Evolutionary conservation across 306 rosid genomes (phyloP).

Genomic region (Benincasa hispida): DNA sequence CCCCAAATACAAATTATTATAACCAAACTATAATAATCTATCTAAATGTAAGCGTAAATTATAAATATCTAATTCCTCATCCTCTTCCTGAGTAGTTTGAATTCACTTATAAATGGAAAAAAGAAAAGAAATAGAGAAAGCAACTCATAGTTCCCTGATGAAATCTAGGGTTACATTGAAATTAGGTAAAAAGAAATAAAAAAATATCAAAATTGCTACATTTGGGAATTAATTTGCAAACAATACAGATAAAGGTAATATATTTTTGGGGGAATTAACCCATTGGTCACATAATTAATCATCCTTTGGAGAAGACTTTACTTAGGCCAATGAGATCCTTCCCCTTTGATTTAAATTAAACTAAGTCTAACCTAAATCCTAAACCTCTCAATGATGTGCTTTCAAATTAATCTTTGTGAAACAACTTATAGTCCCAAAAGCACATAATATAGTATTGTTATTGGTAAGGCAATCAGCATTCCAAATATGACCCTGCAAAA

Average conservation of each 20-base stretch:
- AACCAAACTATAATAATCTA: too few relatives aligned
- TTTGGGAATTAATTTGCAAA: background rate
- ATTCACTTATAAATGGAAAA: background rate
- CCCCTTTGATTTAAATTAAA: constrained; percentile 1
- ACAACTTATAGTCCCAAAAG: constrained; percentile 32
- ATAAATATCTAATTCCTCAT: background rate
- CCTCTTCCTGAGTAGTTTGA: background rate
- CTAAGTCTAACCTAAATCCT: background rate
- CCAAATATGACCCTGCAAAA: constrained; percentile 76
- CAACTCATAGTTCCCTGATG: background rate
- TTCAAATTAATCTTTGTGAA: background rate
- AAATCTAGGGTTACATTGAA: background rate
- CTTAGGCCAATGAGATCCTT: background rate
- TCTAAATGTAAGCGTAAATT: too few relatives aligned
- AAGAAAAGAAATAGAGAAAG: background rate
- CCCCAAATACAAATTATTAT: too few relatives aligned
- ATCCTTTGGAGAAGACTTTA: background rate
- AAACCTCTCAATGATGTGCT: background rate
- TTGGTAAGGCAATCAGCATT: constrained; percentile 75
- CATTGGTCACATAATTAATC: background rate
- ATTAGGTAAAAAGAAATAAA: background rate
- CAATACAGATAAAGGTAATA: background rate
- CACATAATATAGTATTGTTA: constrained; percentile 68
- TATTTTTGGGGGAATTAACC: background rate
- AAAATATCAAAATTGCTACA: background rate